Evolutionary conservation across 352 stramenopile species (phyloP), one percentile per base, ranked within the genome.

Genomic region (Elongisporangium prolatum): DNA sequence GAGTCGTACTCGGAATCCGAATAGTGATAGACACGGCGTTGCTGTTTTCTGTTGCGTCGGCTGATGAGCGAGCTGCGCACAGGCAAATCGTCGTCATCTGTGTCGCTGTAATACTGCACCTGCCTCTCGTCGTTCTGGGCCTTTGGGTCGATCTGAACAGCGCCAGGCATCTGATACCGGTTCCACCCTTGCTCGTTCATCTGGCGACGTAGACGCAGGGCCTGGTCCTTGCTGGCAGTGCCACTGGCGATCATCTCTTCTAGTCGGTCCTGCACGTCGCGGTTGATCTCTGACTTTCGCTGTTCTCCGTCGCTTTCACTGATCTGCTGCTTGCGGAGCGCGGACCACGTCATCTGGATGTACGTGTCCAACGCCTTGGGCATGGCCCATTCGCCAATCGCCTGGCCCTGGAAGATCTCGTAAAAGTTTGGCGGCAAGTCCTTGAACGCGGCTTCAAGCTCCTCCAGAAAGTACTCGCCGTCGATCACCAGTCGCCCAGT

Each of bases 161-260:
- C 61, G 11, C 62, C 58, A 17, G 68, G 65, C 25, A 82, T 79
- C 50, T 86, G 82, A 63, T 89, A 91, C 34, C 77, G 88, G 13
- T 84, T 67, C 79, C 80, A 91, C 17, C 74, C 73, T 13, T 67
- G 58, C 51, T 89, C 82, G 44, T 89, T 83, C 16, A 74, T 70
- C 57, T 91, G 82, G 10, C 80, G 77, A 24, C 77, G 74, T n/a
- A 91, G 60, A 1, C 77, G 76, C 49, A 89, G 64, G 73, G 86
- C 82, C 63, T 91, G 82, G 50, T 91, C 82, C 2, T 66, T 66
- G 9, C 75, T 74, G 0, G 82, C 82, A 2, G 82, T 91, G 57
- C 82, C 82, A 18, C 89, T 78, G 34, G 80, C 80, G 54, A 91
- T 89, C 82, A 91, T 91, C 66, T 89, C 72, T 52, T 89, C 75